These are phyloP conservation scores for Arachis monticola DNA, from an alignment of 331 rosid genomes.

Conservation along the genomic window DNA sequence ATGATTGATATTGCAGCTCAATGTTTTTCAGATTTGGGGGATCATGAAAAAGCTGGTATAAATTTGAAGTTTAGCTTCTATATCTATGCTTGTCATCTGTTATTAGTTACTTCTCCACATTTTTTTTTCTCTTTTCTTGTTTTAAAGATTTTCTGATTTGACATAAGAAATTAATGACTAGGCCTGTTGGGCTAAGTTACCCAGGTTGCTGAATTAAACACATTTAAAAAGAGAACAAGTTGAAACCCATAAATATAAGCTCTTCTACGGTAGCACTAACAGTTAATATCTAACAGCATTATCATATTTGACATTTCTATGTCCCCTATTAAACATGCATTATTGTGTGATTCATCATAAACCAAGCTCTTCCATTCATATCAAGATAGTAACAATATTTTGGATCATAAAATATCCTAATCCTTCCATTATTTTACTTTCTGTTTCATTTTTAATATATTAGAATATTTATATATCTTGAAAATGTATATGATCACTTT, in stretches of 20 bases:
- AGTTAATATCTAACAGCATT: not conserved
- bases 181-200: not conserved
- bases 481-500: not conserved
- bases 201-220: not conserved
- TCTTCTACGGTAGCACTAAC: not conserved
- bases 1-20: conserved; percentile 67
- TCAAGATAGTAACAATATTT: too few species aligned
- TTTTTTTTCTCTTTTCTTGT: not conserved
- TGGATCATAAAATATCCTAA: not conserved
- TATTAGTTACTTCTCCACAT: not conserved
- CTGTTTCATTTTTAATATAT: not conserved
- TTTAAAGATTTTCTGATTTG: not conserved
- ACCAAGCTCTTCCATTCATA: too few species aligned
- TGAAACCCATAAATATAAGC: not conserved
- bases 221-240: not conserved
- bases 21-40: conserved; percentile 71
- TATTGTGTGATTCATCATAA: not conserved
- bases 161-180: conserved; percentile 9
- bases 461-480: not conserved
- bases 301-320: not conserved
- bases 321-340: not conserved
- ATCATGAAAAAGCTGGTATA: conserved; percentile 70
- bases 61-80: conserved; percentile 11
- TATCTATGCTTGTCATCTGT: not conserved
- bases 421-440: not conserved